Conservation (phyloP, 139 green algal genomes). For the Prasinococcaceae sp. region DNA sequence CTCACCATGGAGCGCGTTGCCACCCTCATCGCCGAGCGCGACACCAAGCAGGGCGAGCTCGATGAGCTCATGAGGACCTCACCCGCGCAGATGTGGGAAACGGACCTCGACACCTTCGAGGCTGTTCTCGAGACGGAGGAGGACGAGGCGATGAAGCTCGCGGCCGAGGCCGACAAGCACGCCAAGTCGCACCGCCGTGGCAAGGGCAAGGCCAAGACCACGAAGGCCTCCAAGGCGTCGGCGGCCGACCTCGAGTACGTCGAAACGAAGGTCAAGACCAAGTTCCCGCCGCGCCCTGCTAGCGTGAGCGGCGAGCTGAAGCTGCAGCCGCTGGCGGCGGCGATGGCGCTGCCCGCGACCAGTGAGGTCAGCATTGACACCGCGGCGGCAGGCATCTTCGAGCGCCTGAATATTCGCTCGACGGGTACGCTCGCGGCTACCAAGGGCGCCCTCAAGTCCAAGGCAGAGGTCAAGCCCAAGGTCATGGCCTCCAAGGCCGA, state of each 20-base stretch:
- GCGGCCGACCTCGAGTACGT: background rate
- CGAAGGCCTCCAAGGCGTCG: constrained; percentile 1
- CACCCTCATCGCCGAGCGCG: background rate
- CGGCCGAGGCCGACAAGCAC: constrained; percentile 4
- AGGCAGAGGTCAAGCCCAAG: no score
- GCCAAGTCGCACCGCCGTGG: no score
- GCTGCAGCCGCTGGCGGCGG: no score
- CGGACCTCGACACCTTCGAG: constrained; percentile 68
- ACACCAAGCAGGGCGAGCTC: constrained; percentile 31
- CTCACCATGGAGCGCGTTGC: constrained; percentile 85
- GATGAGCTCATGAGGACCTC: constrained; percentile 40
- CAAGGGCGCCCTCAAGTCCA: no score
- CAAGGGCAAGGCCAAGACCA: no score
- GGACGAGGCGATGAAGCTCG: constrained; percentile 14
- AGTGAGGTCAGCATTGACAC: no score
- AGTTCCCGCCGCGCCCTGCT: background rate
- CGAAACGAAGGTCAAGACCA: background rate
- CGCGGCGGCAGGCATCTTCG: no score
- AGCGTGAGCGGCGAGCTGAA: no score
- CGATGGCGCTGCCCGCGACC: no score
- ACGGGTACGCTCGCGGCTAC: no score
- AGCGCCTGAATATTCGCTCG: no score
- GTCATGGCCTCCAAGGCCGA: background rate
- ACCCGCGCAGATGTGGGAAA: constrained; percentile 52
- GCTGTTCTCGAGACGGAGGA: constrained; percentile 9